A percentile compares a stretch with the other conserved stretches of the same genome.
phyloP scores from a whole-genome alignment of 371 early-diverging fungal species.

The Mortierella sp. region DNA sequence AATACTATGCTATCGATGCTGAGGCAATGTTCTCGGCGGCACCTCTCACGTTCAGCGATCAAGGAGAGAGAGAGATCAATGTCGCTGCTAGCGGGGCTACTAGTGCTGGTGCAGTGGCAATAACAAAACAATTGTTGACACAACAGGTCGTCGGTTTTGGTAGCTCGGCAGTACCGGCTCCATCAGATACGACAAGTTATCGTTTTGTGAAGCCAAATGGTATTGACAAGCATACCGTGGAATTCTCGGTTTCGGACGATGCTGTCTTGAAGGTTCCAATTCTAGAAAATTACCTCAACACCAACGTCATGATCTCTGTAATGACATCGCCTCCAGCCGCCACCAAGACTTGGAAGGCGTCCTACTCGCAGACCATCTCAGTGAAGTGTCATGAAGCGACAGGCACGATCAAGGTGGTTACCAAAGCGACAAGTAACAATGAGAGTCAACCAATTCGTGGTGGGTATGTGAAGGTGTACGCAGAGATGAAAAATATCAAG shows the following conservation, averaged over 20 bases:
- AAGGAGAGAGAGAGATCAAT: conserved; percentile 36
- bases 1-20: conserved; percentile 70
- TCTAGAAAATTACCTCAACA: conserved; percentile 41
- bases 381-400: conserved; percentile 62
- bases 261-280: conserved; percentile 29
- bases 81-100: conserved; percentile 5
- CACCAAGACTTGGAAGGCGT: conserved; percentile 57
- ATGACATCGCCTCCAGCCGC: conserved; percentile 32
- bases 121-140: not conserved
- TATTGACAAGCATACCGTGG: conserved; percentile 31
- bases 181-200: conserved; percentile 21
- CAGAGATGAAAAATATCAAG: conserved; percentile 51
- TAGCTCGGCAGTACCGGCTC: not conserved
- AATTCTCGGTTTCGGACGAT: not conserved
- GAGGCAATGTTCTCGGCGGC: conserved; percentile 71
- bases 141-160: not conserved
- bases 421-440: conserved; percentile 23
- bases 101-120: not conserved
- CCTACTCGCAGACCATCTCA: conserved; percentile 61
- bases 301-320: conserved; percentile 52
- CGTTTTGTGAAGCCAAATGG: conserved; percentile 50
- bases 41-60: conserved; percentile 52
- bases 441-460: conserved; percentile 60
- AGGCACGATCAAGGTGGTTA: conserved; percentile 65
- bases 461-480: conserved; percentile 73